Base-by-base conservation (phyloP, 2,329 filamentous ascomycete genomes). In the Alternaria triticina region DNA sequence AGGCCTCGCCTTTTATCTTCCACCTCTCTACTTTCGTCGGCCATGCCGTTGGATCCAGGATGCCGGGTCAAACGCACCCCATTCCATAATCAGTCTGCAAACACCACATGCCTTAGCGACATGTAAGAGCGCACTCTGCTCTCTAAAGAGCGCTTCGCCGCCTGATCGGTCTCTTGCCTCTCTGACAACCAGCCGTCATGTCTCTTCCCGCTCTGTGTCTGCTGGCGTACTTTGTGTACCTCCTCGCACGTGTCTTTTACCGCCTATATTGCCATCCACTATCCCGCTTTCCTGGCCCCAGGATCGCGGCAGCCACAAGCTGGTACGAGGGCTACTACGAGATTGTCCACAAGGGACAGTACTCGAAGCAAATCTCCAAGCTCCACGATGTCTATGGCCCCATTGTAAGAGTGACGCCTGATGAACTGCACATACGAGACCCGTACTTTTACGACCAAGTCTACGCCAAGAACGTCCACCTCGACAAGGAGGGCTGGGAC, bases 211-310 rank as follows among this genome's bases (percentile, higher is more conserved):
- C 62, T 40, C 50, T 71, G 46, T 62, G 69, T 9, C 61, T 58
- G 9, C 59, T 54, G 10, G 51, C 65, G 6, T 57, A 65, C 22
- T 47, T 64, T 28, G 13, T 64, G 9, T 79, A 76, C 47, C 25
- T 68, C 9, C 1, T 68, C 25, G 70, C 64, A 15, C 65, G 76
- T 50, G 57, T 57, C 54, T 6, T 83, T 57, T 82, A 83, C 67
- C 77, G 77, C 59, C 73, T 82, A 20, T 82, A 77, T 69, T 76
- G 84, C 47, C 82, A 84, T 50, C 83, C 83, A 1, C 75, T 85
- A 3, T 72, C 79, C 46, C 79, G 78, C 46, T 83, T 81, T 64
- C 83, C 83, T 2, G 84, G 83, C 2, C 83, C 83, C 1, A 70
- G 56, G 28, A 55, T 74, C 13, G 77, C 76, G 11, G 76, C 76